Evolutionary conservation across 192 early-diverging fungal genomes (phyloP).

Genomic region (Backusella luteola): DNA sequence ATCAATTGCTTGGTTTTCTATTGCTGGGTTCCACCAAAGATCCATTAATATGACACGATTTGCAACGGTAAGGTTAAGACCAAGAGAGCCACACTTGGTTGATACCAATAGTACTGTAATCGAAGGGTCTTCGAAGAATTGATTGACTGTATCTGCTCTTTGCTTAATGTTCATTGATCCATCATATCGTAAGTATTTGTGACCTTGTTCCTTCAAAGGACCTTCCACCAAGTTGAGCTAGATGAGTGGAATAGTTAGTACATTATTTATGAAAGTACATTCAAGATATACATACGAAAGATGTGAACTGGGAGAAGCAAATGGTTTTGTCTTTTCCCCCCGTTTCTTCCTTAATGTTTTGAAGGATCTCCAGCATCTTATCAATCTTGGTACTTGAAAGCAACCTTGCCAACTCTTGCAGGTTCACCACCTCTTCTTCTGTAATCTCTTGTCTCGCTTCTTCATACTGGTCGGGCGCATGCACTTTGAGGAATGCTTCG

Average conservation of each 20-base stretch:
- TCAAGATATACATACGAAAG: slow-evolving; percentile 21
- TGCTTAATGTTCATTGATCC: slow-evolving; percentile 41
- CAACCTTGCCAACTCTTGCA: not conserved
- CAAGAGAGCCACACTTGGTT: slow-evolving; percentile 68
- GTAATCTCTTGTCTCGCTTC: not conserved
- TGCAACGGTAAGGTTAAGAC: slow-evolving; percentile 56
- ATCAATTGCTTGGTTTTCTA: slow-evolving; percentile 63
- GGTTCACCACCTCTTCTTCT: not conserved
- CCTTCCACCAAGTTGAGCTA: slow-evolving; percentile 44
- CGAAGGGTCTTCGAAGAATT: slow-evolving; percentile 40
- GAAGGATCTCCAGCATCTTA: slow-evolving; percentile 40
- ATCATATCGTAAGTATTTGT: slow-evolving; percentile 40
- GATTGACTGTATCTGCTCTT: slow-evolving; percentile 39
- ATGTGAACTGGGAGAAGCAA: slow-evolving; percentile 55
- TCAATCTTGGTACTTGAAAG: slow-evolving; percentile 44
- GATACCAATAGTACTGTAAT: slow-evolving; percentile 59
- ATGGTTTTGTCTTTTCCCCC: slow-evolving; percentile 47
- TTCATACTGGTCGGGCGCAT: slow-evolving; percentile 14
- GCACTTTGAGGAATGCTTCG: slow-evolving; percentile 11
- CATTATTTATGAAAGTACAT: not conserved
- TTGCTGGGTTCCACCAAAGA: slow-evolving; percentile 40
- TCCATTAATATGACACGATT: slow-evolving; percentile 31
- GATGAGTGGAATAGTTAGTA: not conserved
- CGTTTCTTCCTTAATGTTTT: slow-evolving; percentile 14
- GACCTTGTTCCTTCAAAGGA: slow-evolving; percentile 30